Evolutionary conservation across 2,329 filamentous ascomycete species (phyloP), one percentile per base, ranked within the genome.

Genomic region (Verruconis gallopava): DNA sequence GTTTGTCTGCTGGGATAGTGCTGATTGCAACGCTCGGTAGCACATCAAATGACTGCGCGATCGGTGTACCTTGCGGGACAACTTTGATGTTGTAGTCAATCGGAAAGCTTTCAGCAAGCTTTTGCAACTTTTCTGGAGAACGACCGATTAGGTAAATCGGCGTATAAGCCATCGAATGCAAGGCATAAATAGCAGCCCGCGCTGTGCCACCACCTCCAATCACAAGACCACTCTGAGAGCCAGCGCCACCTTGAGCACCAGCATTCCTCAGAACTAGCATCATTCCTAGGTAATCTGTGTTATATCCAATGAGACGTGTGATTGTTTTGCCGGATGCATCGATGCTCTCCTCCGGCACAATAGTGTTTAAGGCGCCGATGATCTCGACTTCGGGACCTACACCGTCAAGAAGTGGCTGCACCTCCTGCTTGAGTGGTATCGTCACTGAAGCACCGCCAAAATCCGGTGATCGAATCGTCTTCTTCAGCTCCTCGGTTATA

Each of bases 201-300:
- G 86, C 84, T 4, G 91, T 98, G 18, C 91, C 91, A 12, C 91
- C 91, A 5, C 85, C 85, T 3, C 91, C 91, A 42, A 98, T 76
- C 12, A 96, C 84, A 49, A 95, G 74, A 19, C 75, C 89, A 2
- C 57, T 53, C 13, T 51, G 48, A 53, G 52, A 4, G 55, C 57
- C 52, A 50, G 54, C 51, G 53, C 55, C 58, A 48, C 62, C 59
- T 47, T 64, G 63, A 30, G 82, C 67, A 5, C 84, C 84, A 2
- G 76, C 78, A 33, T 75, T 74, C 44, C 73, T 75, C 15, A 98
- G 72, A 3, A 84, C 79, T 50, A 81, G 75, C 2, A 82, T 77
- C 77, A 98, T 98, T 47, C 91, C 91, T 54, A 77, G 73, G 81
- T 86, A 98, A 65, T 98, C 91, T 11, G 91, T 98, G 62, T 98